Base-by-base conservation (phyloP, 2,329 filamentous ascomycete species). In the Aspergillaceae sp. region DNA sequence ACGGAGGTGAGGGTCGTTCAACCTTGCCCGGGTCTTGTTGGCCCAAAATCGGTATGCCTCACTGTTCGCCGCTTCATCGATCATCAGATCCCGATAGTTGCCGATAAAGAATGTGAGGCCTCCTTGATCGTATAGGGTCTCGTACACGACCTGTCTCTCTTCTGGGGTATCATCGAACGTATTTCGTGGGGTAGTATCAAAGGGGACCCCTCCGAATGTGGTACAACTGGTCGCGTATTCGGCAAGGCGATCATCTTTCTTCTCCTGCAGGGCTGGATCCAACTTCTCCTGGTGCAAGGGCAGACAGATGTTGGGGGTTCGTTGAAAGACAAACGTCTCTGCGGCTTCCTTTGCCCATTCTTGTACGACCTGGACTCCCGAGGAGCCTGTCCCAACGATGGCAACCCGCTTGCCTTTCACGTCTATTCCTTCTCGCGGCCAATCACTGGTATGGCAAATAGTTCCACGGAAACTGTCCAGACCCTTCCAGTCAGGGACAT, bases 251-350 rank as follows among this genome's bases (percentile, higher is more conserved):
- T 47, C 48, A 55, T 74, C 73, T 27, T 54, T 59, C 1, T 54
- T 53, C 8, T 76, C 64, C 54, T 82, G 75, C 51, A 77, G 74
- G 48, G 72, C 69, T 7, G 59, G 61, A 1, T 70, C 72, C 33
- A 82, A 60, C 1, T 67, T 48, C 3, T 67, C 64, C 48, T 76
- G 72, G 2, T 71, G 67, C 79, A 86, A 83, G 0, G 80, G 80
- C 1, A 85, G 56, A 1, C 78, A 77, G 3, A 82, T 63, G 51
- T 85, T 86, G 0, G 83, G 82, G 1, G 80, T 85, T 7, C 83
- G 74, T 55, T 85, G 80, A 60, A 84, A 67, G 1, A 66, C 59
- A 2, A 65, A 73, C 27, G 86, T 52, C 1, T 74, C 63, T 4
- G 68, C 72, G 0, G 74, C 78, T 8, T 70, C 58, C 2, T 75